phyloP scores from a whole-genome alignment of 1,139 yeast species.

The Suhomyces anneliseae region DNA sequence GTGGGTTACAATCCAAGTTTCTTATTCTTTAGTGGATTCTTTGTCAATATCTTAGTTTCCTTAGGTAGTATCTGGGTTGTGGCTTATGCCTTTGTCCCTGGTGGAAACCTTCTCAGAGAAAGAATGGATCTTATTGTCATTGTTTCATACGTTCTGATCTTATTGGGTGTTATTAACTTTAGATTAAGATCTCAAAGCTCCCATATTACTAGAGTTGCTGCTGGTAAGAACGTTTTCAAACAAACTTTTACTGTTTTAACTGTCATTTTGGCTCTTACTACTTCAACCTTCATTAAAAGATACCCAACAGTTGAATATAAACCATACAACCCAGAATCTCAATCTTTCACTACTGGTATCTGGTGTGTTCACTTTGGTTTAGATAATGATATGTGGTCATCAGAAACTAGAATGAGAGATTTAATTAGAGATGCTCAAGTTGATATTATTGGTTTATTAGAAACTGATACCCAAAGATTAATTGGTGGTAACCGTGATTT shows the following conservation, averaged over 20 bases:
- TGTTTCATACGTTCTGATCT: conserved; percentile 44
- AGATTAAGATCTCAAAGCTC: conserved; percentile 24
- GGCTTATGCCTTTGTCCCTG: conserved; percentile 97
- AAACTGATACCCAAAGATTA: conserved; percentile 89
- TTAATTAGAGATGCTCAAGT: conserved; percentile 81
- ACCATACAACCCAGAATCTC: conserved; percentile 78
- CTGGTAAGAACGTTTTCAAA: conserved; percentile 20
- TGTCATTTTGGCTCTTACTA: conserved; percentile 32
- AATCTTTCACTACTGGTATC: conserved; percentile 86
- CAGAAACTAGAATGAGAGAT: conserved; percentile 86
- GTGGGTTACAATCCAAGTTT: conserved; percentile 60
- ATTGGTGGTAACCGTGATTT: conserved; percentile 94
- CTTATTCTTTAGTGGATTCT: conserved; percentile 57
- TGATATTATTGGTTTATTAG: conserved; percentile 87
- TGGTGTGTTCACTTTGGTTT: conserved; percentile 98
- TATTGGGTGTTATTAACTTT: conserved; percentile 38
- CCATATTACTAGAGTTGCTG: conserved; percentile 23
- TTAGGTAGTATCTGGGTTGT: conserved; percentile 95
- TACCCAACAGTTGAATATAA: conserved; percentile 55
- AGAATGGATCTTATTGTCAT: conserved; percentile 75
- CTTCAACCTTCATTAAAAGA: conserved; percentile 53
- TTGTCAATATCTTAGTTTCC: conserved; percentile 55
- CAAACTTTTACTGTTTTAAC: conserved; percentile 28
- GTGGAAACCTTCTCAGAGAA: conserved; percentile 84
- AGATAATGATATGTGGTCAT: conserved; percentile 98